Conservation (phyloP, 441 rosid species). For the Sinapis alba region DNA sequence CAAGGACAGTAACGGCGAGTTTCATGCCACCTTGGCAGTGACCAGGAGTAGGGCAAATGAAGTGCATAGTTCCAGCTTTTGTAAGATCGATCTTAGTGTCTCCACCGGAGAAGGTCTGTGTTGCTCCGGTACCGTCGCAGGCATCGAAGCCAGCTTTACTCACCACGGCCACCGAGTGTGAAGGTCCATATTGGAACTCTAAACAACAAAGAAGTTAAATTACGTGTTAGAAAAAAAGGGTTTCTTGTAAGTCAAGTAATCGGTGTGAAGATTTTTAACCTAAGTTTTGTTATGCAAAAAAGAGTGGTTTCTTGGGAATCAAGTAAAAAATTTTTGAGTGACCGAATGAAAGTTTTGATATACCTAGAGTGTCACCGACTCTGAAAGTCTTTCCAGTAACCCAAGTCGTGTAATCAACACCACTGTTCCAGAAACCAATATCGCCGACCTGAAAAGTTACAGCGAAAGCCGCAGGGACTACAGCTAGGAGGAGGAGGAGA, state of each 20-base stretch:
- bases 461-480: constrained; percentile 53
- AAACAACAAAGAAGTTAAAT: neutral
- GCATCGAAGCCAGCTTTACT: constrained; percentile 44
- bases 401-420: constrained; percentile 52
- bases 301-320: neutral
- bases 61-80: constrained; percentile 47
- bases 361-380: constrained; percentile 71
- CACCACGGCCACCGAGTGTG: constrained; percentile 58
- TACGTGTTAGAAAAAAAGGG: neutral
- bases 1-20: constrained; percentile 50
- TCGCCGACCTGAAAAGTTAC: constrained; percentile 55
- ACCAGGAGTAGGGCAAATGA: constrained; percentile 60
- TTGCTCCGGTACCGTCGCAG: constrained; percentile 47
- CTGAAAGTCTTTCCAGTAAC: constrained; percentile 51
- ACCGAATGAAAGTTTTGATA: neutral
- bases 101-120: constrained; percentile 45
- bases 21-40: constrained; percentile 81
- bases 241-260: neutral
- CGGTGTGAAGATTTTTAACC: neutral
- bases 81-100: constrained; percentile 44
- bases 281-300: neutral
- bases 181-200: constrained; percentile 57
- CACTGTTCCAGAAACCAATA: constrained; percentile 52
- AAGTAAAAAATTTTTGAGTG: neutral
- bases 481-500: constrained; percentile 44